Evolutionary conservation across 179 eudicot species (phyloP), one percentile per base, ranked within the genome.

Genomic region (Silene vulgaris): DNA sequence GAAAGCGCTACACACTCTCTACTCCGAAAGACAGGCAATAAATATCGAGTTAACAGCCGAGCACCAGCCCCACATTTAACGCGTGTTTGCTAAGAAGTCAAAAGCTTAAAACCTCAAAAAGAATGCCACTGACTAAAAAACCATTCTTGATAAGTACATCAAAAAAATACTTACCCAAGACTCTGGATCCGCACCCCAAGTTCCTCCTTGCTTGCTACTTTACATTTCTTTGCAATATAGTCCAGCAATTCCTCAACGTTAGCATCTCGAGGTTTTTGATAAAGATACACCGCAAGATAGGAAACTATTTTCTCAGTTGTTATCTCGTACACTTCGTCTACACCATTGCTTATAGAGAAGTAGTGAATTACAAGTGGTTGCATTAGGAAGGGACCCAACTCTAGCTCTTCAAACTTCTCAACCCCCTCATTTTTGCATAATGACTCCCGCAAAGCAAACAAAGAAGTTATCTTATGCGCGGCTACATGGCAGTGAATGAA

Each of bases 401-500:
- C 89, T 59, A 94, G 91, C 74, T 89, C 92, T 74, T 94, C 97
- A 84, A 89, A 94, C 70, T 60, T 74, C 65, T 81, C 80, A 72
- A 92, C 54, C 26, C 91, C 90, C 87, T 94, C 98, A 28, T 80
- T 86, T 77, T 83, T 81, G 84, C 98, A 94, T 23, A 94, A 82
- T 74, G 92, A 94, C 70, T 78, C 74, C 79, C 84, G 89, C 87
- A 94, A 81, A 81, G 92, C 98, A 74, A 81, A 84, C 84, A 94
- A 69, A 45, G 97, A 81, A n/a, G 90, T 85, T 61, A 94, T 88
- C 81, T 74, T 84, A 73, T 82, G 84, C 57, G 80, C 94, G 29
- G 86, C 96, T 77, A 89, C 96, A 85, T 89, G 90, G 65, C 98
- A 92, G 65, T 89, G 89, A 79, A 94, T 90, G 83, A 90, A 94